A percentile compares a stretch with the other conserved stretches of the same genome.
These are phyloP conservation scores for Amoeboaphelidium protococcarum DNA, from an alignment of 371 early-diverging fungal genomes.

Conservation along the genomic window DNA sequence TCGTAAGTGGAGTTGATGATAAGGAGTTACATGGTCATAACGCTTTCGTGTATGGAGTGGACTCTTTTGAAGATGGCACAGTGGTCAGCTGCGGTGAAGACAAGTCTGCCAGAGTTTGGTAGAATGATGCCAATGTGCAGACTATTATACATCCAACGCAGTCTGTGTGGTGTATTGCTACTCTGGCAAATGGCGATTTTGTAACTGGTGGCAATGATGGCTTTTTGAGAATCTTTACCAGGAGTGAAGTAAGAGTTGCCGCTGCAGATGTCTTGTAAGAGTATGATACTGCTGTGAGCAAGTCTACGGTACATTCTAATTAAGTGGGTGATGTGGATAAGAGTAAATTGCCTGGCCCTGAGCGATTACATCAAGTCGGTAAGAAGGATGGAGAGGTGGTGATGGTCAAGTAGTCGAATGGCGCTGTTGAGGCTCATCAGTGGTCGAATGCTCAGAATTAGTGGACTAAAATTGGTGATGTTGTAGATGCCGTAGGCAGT, in stretches of 20 bases:
- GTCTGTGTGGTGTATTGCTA: conserved; percentile 69
- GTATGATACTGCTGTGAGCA: conserved; percentile 2
- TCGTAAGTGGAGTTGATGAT: neutral
- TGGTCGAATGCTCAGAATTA: conserved; percentile 38
- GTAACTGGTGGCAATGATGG: conserved; percentile 64
- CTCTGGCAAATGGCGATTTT: conserved; percentile 58
- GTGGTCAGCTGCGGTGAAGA: conserved; percentile 63
- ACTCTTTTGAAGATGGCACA: conserved; percentile 33
- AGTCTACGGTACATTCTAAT: conserved; percentile 37
- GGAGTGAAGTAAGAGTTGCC: neutral
- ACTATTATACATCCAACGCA: conserved; percentile 58
- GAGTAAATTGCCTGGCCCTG: too few relatives aligned
- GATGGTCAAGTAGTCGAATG: conserved; percentile 34
- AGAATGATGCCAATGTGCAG: conserved; percentile 37
- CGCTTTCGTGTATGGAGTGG: conserved; percentile 68
- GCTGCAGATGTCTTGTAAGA: neutral
- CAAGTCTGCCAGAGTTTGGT: conserved; percentile 64
- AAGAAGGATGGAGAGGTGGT: conserved; percentile 56
- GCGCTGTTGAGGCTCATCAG: conserved; percentile 14
- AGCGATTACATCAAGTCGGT: conserved; percentile 1
- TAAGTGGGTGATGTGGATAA: conserved; percentile 17
- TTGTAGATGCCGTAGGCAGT: conserved; percentile 71
- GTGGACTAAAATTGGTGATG: conserved; percentile 83
- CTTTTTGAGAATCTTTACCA: conserved; percentile 4
- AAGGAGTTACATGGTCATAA: conserved; percentile 45